These are phyloP conservation scores for Incumbomyces delicatus DNA, from an alignment of 2,329 filamentous ascomycete species.

Conservation along the genomic window DNA sequence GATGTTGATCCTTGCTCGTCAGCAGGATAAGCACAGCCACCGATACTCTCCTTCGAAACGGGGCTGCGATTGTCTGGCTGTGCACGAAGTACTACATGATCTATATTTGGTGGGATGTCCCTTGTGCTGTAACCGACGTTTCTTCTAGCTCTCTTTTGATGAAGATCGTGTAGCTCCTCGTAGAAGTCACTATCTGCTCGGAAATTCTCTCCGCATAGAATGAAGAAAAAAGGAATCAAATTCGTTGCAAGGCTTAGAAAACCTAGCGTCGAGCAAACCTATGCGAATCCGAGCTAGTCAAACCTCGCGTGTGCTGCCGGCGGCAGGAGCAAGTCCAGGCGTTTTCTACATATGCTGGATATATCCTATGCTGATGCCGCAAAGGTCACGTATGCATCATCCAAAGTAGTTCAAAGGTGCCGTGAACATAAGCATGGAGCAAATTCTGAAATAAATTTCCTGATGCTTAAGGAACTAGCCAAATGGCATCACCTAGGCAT, in stretches of 20 bases:
- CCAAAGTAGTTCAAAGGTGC: constrained; percentile 55
- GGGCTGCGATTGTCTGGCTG: too few relatives aligned
- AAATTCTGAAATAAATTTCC: constrained; percentile 53
- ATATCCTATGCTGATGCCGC: constrained; percentile 49
- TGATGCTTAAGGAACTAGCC: constrained; percentile 45
- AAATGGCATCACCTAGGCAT: constrained; percentile 25
- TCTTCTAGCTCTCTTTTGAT: constrained; percentile 24
- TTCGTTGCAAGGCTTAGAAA: constrained; percentile 31
- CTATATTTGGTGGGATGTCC: neutral
- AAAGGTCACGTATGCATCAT: constrained; percentile 58
- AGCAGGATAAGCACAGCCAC: too few relatives aligned
- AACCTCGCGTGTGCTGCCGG: constrained; percentile 36
- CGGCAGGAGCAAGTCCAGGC: constrained; percentile 48
- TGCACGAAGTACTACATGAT: too few relatives aligned
- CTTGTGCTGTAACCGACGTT: neutral
- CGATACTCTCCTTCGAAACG: too few relatives aligned
- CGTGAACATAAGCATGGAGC: constrained; percentile 53
- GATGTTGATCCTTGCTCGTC: too few relatives aligned
- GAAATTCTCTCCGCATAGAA: constrained; percentile 31
- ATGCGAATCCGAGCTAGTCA: constrained; percentile 28
- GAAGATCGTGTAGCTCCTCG: constrained; percentile 29
- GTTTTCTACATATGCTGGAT: constrained; percentile 39
- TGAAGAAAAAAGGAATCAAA: constrained; percentile 34
- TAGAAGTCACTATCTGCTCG: constrained; percentile 34
- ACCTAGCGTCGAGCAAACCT: constrained; percentile 33